Base-by-base conservation (phyloP, 441 rosid species). In the Macaranga tanarius region DNA sequence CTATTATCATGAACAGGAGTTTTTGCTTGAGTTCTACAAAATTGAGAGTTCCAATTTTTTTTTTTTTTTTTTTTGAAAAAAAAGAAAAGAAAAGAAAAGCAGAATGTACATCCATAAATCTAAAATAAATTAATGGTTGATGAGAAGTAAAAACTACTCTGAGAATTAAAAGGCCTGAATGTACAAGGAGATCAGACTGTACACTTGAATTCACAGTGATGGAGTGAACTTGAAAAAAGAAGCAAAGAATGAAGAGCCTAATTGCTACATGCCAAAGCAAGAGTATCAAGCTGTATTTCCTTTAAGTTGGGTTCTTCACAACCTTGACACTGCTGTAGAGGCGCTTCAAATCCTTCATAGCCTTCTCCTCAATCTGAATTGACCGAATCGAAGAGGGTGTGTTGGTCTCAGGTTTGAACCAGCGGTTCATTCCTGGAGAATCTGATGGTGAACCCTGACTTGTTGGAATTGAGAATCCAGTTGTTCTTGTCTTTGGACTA, bases 311-410 rank as follows among this genome's bases (percentile, higher is more conserved):
- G 82, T 86, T 90, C 84, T 84, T 90, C 70, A 89, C 92, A 26
- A 95, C 82, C 88, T 91, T 93, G 44, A 92, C 99, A 17, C 82
- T 93, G 87, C 93, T 86, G 83, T 93, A 93, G 80, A 89, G 79
- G 57, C 97, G 97, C 77, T 92, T 91, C 54, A 93, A 89, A 78
- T 95, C 98, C 83, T 92, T 95, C 81, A 93, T 93, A 20, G 99
- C 99, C 85, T 85, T 93, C 79, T 95, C 99, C 79, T 95, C 99
- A 0, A 93, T 89, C 88, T 95, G 98, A 75, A 95, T 95, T 0
- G 98, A 90, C 2, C 97, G 91, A 40, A 95, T 86, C 6, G 98
- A 86, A 16, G 98, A 90, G 7, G 97, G 88, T 51, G 87, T 64
- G 67, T 87, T 88, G 0, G 76, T 65, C 78, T 95, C 99, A 10